Evolutionary conservation across 805 yeast genomes (phyloP), one percentile per base, ranked within the genome.

Genomic region (Suhomyces xylopsoci): DNA sequence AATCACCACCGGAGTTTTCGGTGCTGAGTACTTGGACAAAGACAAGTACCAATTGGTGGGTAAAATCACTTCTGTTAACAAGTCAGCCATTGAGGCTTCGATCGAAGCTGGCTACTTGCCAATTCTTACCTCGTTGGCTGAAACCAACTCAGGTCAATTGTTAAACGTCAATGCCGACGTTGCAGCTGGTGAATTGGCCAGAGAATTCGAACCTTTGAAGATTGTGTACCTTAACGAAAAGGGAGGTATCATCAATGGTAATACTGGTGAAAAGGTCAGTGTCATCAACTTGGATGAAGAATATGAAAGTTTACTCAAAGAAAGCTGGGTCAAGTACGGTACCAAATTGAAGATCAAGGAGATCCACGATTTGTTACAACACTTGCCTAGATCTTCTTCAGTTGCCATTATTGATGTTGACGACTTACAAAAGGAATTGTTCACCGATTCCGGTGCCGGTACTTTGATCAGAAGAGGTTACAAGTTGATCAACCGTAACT

Each of bases 361-460:
- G 74, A 94, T 94, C 71, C 91, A 90, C 71, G 99, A 94, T 64
- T 81, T 94, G 66, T 82, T 94, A 67, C 93, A 89, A 74, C 92
- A 87, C 68, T 81, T 94, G 68, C 99, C 99, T 55, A 85, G 98
- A 70, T 90, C 97, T 3, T 91, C 97, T 0, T 91, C 97, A 4
- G 99, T 94, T 47, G 99, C 99, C 44, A 94, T 94, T 68, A 94
- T 94, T 63, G 89, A 93, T 60, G 97, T 94, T 45, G 83, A 89
- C 63, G 97, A 94, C 68, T 81, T 94, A 65, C 98, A 94, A 75
- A 94, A 93, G 70, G 99, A 94, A 73, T 82, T 94, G 65, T 94
- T 94, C 75, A 94, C 99, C 41, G 99, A 94, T 70, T 88, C 97
- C 15, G 99, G 99, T 71, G 99, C 99, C 28, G 99, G 99, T 67